Conservation (phyloP, 768 basidiomycete species). For the Phylloporus arenicola region DNA sequence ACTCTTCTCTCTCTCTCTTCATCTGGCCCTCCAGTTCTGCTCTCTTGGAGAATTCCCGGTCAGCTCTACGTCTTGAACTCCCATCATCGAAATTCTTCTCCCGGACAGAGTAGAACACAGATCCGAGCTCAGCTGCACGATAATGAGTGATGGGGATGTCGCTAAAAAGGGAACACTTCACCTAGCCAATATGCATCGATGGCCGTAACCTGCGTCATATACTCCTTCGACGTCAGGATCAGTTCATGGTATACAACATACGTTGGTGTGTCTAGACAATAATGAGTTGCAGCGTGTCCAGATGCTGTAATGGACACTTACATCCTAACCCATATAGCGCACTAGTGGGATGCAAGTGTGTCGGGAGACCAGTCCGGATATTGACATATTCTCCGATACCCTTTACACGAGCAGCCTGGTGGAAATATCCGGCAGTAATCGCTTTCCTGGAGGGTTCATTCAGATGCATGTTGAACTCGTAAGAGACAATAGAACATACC, state of each 20-base stretch:
- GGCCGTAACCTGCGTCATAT: constrained; percentile 99
- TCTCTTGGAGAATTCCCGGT: constrained; percentile 86
- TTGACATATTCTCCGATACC: constrained; percentile 99
- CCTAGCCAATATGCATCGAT: constrained; percentile 98
- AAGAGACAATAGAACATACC: constrained; percentile 36
- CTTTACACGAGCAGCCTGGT: constrained; percentile 96
- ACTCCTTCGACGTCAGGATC: constrained; percentile 92
- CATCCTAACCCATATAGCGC: constrained; percentile 95
- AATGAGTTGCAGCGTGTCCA: neutral
- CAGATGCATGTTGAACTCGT: neutral
- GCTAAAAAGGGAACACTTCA: constrained; percentile 30
- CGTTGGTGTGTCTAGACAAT: constrained; percentile 74
- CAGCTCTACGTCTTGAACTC: constrained; percentile 68
- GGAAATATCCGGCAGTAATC: constrained; percentile 97
- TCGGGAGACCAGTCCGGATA: constrained; percentile 89
- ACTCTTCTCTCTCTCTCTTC: constrained; percentile 75
- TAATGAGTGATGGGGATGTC: constrained; percentile 1
- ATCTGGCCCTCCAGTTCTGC: constrained; percentile 93
- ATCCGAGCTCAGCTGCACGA: constrained; percentile 78
- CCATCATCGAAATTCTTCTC: constrained; percentile 96
- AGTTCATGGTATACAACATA: constrained; percentile 97
- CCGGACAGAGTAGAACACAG: constrained; percentile 95
- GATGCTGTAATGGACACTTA: constrained; percentile 35
- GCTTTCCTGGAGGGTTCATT: constrained; percentile 62
- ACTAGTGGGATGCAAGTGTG: constrained; percentile 94